Evolutionary conservation across 1,139 yeast genomes (phyloP), one percentile per base, ranked within the genome.

Genomic region (Eremothecium cymbalariae): DNA sequence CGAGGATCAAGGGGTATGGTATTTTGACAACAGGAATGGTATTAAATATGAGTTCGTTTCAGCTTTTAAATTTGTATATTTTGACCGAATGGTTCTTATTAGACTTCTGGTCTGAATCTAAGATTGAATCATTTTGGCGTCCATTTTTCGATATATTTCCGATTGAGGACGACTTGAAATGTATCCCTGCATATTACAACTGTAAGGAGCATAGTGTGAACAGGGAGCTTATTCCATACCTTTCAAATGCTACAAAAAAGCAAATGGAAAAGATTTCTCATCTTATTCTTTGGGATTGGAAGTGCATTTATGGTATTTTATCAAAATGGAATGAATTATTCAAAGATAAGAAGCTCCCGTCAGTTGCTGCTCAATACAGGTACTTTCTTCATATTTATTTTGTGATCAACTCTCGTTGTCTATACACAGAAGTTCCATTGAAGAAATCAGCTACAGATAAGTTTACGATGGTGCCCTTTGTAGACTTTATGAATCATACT

Each of bases 401-500:
- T 47, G 77, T 90, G 51, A 82, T 88, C 33, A 90, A 90, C 54
- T 81, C 96, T 1, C 78, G 98, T 60, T 88, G 97, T 53, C 63
- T 90, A 8, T 88, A 84, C 55, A 79, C 81, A 78, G 68, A 71
- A 4, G 59, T 84, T 2, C 77, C 83, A 1, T 67, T 68, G 33
- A 67, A 71, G 30, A 60, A 64, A 33, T 59, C 51, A 29, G 60
- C 38, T 33, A 68, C 48, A 14, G 86, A 81, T 46, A 81, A 84
- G 51, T 78, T 86, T 59, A 84, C 97, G 1, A 64, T 90, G 74
- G 96, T 93, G 0, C 98, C 98, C 0, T 79, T 66, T 45, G 88
- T 88, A 9, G 98, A 90, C 62, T 82, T 83, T 53, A 63, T 90
- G 38, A 90, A 90, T 59, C 97, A 90, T 57, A 63, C 74, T 8